These are phyloP conservation scores for Oropetium thomaeum DNA, from an alignment of 176 grass and related monocot species.

Conservation along the genomic window DNA sequence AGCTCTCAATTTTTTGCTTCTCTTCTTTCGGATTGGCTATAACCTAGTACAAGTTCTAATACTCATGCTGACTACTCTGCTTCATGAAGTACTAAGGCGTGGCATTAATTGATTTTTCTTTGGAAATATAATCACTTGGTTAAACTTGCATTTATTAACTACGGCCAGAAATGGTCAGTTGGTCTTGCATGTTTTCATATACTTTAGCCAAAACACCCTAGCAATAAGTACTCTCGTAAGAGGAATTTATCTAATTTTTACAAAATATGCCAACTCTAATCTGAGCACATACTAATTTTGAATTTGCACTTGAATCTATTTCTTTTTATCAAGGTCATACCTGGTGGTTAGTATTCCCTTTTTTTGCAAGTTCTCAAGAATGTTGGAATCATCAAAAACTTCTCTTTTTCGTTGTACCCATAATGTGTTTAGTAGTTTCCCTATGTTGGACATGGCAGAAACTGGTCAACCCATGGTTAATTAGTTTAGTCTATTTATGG, in stretches of 20 bases:
- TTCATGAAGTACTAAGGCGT: neutral
- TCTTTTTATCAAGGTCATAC: neutral
- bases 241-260: neutral
- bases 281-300: neutral
- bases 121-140: neutral
- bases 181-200: neutral
- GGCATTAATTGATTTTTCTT: neutral
- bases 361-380: neutral
- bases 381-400: conserved; percentile 1
- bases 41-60: neutral
- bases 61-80: neutral
- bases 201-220: neutral
- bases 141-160: neutral
- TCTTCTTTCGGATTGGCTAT: neutral
- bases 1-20: neutral
- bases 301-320: neutral
- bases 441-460: neutral
- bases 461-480: neutral
- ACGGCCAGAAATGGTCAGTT: neutral
- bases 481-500: conserved; percentile 17
- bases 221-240: neutral
- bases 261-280: conserved; percentile 7
- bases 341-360: conserved; percentile 11
- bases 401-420: neutral
- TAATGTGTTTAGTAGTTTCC: conserved; percentile 17